Base-by-base conservation (phyloP, 2,329 filamentous ascomycete genomes). In the Phaeosphaeria sp. region DNA sequence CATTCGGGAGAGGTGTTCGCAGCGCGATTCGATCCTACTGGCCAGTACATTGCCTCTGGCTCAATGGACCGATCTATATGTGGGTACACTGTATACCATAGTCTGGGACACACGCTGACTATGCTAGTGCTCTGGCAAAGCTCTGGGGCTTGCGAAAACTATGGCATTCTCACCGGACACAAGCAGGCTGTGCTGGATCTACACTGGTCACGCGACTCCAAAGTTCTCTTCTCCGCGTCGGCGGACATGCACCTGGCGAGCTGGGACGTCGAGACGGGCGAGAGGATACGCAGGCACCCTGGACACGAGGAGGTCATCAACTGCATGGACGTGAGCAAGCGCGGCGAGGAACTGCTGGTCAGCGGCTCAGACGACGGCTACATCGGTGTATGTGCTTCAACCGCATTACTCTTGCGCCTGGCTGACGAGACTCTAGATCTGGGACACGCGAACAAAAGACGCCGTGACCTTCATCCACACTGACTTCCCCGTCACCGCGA, bases 221-320 rank as follows among this genome's bases (percentile, higher is more conserved):
- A 90, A 70, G 90, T 94, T 43, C 78, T 99, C 51, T 98, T 94
- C 73, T 95, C 94, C 7, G 93, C 93, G 46, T 97, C 93, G 33
- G 93, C 95, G 65, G 95, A 99, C 76, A 93, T 89, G 86, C 92
- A 93, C 66, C 84, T 98, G 27, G 93, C 93, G 41, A 96, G 92
- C 75, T 99, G 94, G 94, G 94, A 99, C 72, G 80, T 96, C 43
- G 94, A 95, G 65, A 93, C 92, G 0, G 94, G 94, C n/a, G 86
- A 90, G 65, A 87, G 95, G 72, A 96, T 98, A 84, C 90, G 95
- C 63, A 87, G 92, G 72, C 96, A 99, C 72, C 82, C 93, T 11
- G 95, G 95, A 0, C 95, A 99, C 73, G 93, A 97, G 71, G 94
- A 97, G 76, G 86, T 97, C n/a, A 89, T 99, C 81, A 99, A 98